These are phyloP conservation scores for Singerocomus inundabilis DNA, from an alignment of 1,284 basidiomycete genomes.

Conservation along the genomic window DNA sequence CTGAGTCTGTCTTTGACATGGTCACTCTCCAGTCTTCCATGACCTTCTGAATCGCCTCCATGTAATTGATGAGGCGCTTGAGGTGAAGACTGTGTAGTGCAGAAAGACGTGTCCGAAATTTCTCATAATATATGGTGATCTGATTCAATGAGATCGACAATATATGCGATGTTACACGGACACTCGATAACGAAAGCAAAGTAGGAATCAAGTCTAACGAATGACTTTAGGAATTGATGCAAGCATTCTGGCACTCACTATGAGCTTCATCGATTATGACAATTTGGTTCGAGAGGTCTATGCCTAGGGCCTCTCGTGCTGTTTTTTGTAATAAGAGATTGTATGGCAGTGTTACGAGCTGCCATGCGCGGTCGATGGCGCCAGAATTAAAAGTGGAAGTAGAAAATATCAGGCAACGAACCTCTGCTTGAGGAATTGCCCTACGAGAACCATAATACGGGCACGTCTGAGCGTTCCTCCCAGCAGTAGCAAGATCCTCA, in stretches of 20 bases:
- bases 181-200: slow-evolving; percentile 82
- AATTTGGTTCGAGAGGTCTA: slow-evolving; percentile 79
- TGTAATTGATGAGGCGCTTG: slow-evolving; percentile 72
- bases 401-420: slow-evolving; percentile 32
- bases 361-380: slow-evolving; percentile 1
- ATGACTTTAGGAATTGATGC: neutral
- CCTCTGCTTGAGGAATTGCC: slow-evolving; percentile 90
- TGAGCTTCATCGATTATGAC: slow-evolving; percentile 97
- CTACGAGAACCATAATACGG: slow-evolving; percentile 91
- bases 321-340: slow-evolving; percentile 86
- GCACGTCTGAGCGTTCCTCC: slow-evolving; percentile 69
- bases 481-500: slow-evolving; percentile 83
- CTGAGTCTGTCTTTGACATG: slow-evolving; percentile 21
- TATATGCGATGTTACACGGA: slow-evolving; percentile 59
- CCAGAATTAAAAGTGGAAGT: neutral
- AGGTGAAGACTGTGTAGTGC: slow-evolving; percentile 78
- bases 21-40: slow-evolving; percentile 46
- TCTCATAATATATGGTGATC: slow-evolving; percentile 75
- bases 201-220: slow-evolving; percentile 80
- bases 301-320: slow-evolving; percentile 85
- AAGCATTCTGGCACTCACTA: slow-evolving; percentile 53
- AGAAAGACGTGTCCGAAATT: slow-evolving; percentile 77
- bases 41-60: slow-evolving; percentile 66
- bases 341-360: slow-evolving; percentile 92
- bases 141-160: slow-evolving; percentile 72